Percentiles rank a stretch among this genome's conserved stretches.
Evolutionary conservation across 495 filamentous ascomycete species (phyloP).

Genomic region (Penicilliopsis zonata): DNA sequence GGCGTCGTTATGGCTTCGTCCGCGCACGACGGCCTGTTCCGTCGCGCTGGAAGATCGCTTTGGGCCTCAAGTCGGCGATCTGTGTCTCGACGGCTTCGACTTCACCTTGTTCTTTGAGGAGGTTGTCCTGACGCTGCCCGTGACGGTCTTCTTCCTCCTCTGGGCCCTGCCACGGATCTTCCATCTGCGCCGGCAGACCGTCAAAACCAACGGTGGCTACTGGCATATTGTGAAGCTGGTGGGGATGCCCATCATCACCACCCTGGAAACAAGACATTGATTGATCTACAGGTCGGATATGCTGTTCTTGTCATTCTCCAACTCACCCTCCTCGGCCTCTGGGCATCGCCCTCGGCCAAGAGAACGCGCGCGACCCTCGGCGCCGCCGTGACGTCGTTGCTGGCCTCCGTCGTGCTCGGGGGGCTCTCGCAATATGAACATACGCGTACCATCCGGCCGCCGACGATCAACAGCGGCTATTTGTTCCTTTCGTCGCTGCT

Average conservation of each 20-base stretch:
- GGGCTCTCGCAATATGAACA: constrained; percentile 47
- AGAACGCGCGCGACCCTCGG: constrained; percentile 33
- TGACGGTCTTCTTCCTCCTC: constrained; percentile 31
- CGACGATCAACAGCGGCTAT: constrained; percentile 46
- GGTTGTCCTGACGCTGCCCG: constrained; percentile 39
- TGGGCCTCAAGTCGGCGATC: neutral
- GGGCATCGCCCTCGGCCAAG: constrained; percentile 23
- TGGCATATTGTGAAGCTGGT: constrained; percentile 29
- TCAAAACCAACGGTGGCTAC: constrained; percentile 30
- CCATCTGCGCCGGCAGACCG: constrained; percentile 28
- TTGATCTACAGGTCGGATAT: constrained; percentile 16
- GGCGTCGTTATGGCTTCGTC: too few species aligned
- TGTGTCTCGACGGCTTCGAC: constrained; percentile 44
- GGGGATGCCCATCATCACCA: constrained; percentile 22
- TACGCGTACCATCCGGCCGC: constrained; percentile 41
- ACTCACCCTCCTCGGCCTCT: constrained; percentile 34
- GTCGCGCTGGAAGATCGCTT: too few species aligned
- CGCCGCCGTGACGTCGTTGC: constrained; percentile 29
- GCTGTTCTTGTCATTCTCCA: constrained; percentile 28
- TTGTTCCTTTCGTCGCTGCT: constrained; percentile 48
- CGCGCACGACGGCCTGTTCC: neutral
- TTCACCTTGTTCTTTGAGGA: constrained; percentile 52
- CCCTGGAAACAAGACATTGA: neutral
- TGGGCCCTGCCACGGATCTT: constrained; percentile 32
- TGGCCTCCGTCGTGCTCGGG: constrained; percentile 26